Base-by-base conservation (phyloP, 768 basidiomycete genomes). In the Auricularia heimuer region DNA sequence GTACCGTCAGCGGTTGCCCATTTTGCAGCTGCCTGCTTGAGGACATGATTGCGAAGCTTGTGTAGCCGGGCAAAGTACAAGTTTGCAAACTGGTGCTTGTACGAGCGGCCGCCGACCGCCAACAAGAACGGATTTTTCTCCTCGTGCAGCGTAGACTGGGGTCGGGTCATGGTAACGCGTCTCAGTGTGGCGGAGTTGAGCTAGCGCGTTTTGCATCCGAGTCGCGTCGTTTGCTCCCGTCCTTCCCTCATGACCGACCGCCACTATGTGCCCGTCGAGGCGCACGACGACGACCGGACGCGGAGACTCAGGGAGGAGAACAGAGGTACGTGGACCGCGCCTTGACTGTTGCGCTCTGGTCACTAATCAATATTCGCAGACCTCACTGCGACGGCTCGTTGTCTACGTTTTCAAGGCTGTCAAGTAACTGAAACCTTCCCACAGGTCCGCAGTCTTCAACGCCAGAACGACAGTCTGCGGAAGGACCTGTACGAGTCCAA, bases 81-180 rank as follows among this genome's bases (percentile, higher is more conserved):
- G 70, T 87, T 89, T 1, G 88, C 83, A 73, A 87, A 89, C 70
- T 89, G 87, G 69, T 87, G 81, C 68, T 76, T 82, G 75, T 86
- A 89, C 11, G 82, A 82, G 66, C 77, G 78, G 70, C 81, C 78
- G n/a, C 71, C 71, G 12, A 71, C 64, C 54, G 76, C 75, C 64
- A 84, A 75, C n/a, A 73, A 56, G 74, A 83, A 84, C 39, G 77
- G 37, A 35, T 62, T 61, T 29, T 47, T 45, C 7, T 33, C 24
- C 29, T 14, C 24, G 14, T 6, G 12, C 16, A 60, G 14, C 7
- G 24, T 12, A 1, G 29, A 60, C 56, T 29, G 34, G 8, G 29
- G 16, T 29, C 56, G 56, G 14, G 34, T 35, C 56, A 60, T 60
- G 34, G 56, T 60, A 51, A 18, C 47, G 47, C 14, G 47, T 18